Conservation (phyloP, 371 early-diverging fungal genomes). For the Syncephalastrum monosporum region DNA sequence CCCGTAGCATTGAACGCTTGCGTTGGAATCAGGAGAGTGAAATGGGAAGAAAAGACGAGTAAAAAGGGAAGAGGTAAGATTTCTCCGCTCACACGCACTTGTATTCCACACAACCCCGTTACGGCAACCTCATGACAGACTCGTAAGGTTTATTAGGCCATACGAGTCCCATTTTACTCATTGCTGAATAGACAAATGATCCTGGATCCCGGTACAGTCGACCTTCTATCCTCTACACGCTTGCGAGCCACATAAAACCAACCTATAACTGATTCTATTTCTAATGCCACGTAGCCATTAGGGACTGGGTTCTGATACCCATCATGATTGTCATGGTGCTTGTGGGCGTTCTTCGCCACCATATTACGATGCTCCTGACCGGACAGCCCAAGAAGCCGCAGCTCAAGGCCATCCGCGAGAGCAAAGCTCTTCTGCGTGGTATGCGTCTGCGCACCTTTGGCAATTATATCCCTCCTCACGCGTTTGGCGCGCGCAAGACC, state of each 20-base stretch:
- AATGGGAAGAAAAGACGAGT: too few relatives aligned
- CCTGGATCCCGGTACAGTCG: slow-evolving; percentile 58
- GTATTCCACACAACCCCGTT: too few relatives aligned
- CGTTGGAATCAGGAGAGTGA: too few relatives aligned
- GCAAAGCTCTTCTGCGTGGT: slow-evolving; percentile 78
- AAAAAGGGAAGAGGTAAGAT: too few relatives aligned
- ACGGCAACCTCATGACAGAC: slow-evolving; percentile 11
- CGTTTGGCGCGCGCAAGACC: slow-evolving; percentile 71
- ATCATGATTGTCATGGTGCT: slow-evolving; percentile 97
- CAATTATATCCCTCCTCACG: slow-evolving; percentile 65
- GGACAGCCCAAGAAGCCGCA: slow-evolving; percentile 76
- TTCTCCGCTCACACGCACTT: too few relatives aligned
- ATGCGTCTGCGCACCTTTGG: slow-evolving; percentile 67
- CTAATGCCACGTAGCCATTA: slow-evolving; percentile 57
- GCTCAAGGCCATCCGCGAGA: slow-evolving; percentile 75
- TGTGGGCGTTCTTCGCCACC: slow-evolving; percentile 84
- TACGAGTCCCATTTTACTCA: neutral
- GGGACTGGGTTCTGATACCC: slow-evolving; percentile 94
- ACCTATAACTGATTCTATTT: too few relatives aligned
- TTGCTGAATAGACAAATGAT: slow-evolving; percentile 44
- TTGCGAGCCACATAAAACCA: too few relatives aligned
- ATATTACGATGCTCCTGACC: slow-evolving; percentile 84
- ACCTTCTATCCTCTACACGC: neutral
- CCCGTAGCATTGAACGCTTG: too few relatives aligned
- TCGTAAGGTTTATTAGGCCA: slow-evolving; percentile 9